These are phyloP conservation scores for Linum trigynum DNA, from an alignment of 345 rosid species.

Conservation along the genomic window DNA sequence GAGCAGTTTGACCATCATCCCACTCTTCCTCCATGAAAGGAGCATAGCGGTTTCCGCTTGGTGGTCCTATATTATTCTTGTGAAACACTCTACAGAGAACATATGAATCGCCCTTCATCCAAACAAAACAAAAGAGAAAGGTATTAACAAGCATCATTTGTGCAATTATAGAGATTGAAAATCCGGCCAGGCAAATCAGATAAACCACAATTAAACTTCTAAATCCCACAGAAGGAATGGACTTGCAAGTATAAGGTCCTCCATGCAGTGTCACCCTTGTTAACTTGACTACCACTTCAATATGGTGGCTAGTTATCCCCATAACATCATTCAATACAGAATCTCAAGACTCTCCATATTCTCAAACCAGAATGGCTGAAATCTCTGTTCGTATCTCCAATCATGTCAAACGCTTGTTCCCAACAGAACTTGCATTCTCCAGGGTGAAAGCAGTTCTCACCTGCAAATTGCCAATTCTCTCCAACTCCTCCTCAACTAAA, in stretches of 20 bases:
- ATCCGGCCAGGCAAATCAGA: background rate
- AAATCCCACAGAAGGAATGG: background rate
- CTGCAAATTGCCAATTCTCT: slow-evolving; percentile 34
- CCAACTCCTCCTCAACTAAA: slow-evolving; percentile 44
- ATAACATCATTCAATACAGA: background rate
- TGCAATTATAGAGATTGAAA: slow-evolving; percentile 11
- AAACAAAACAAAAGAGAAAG: slow-evolving; percentile 10
- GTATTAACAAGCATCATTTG: slow-evolving; percentile 8
- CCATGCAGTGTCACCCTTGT: background rate
- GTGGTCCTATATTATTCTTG: slow-evolving; percentile 90
- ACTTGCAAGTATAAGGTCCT: background rate
- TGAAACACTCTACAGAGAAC: slow-evolving; percentile 87
- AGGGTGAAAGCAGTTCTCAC: slow-evolving; percentile 16
- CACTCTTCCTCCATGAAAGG: slow-evolving; percentile 76
- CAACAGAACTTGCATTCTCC: background rate
- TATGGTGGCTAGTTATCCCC: background rate
- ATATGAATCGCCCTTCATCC: slow-evolving; percentile 43
- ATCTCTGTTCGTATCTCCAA: background rate
- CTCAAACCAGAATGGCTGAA: too few relatives aligned
- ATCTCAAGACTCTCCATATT: background rate
- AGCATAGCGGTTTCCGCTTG: slow-evolving; percentile 72
- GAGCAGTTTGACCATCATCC: slow-evolving; percentile 43
- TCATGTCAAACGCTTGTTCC: background rate
- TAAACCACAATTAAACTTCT: background rate
- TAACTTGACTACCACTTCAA: background rate